A percentile compares a stretch with the other conserved stretches of the same genome.
These are phyloP conservation scores for Umbelopsis sp. DNA, from an alignment of 192 early-diverging fungal genomes.

Conservation along the genomic window DNA sequence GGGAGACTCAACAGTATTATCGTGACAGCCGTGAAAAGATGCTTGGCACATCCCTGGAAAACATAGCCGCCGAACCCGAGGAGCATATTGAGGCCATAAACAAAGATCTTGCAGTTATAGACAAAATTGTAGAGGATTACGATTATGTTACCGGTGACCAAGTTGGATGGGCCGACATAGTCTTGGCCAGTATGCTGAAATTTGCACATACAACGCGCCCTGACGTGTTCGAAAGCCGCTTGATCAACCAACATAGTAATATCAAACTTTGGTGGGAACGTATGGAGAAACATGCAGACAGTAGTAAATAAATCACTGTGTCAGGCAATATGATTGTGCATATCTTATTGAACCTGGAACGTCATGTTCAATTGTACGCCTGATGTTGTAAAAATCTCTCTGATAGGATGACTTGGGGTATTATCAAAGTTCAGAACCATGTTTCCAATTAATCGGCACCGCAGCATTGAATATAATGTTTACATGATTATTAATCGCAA, in stretches of 20 bases:
- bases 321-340: no score
- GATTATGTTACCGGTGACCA: constrained; percentile 40
- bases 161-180: constrained; percentile 49
- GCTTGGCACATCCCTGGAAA: constrained; percentile 32
- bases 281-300: constrained; percentile 37
- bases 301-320: background rate
- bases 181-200: constrained; percentile 38
- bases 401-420: no score
- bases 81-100: constrained; percentile 30
- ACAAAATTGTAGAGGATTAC: constrained; percentile 28
- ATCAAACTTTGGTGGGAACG: constrained; percentile 43
- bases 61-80: constrained; percentile 33
- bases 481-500: no score
- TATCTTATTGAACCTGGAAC: no score
- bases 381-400: no score
- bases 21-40: constrained; percentile 43
- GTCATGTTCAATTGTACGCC: no score
- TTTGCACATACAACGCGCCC: constrained; percentile 37
- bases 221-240: constrained; percentile 37
- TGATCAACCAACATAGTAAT: constrained; percentile 39
- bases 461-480: no score
- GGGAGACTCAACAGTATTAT: constrained; percentile 36
- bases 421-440: no score
- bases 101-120: constrained; percentile 30
- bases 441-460: no score